These are phyloP conservation scores for Pleurotus tuber-regium DNA, from an alignment of 768 basidiomycete species.

Conservation along the genomic window DNA sequence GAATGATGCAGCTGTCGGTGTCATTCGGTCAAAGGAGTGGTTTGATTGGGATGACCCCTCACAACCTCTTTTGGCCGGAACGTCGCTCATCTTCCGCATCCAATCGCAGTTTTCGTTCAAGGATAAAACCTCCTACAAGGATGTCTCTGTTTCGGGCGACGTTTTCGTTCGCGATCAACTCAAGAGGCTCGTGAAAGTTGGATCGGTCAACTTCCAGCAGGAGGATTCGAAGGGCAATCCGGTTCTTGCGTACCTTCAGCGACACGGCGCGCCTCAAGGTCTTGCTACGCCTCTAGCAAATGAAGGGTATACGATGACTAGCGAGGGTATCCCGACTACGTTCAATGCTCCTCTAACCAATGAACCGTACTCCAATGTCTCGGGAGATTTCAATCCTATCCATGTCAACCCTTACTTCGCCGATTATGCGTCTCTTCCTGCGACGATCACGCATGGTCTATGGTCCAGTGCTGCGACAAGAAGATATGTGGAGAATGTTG, in stretches of 20 bases:
- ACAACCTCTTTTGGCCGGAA: conserved; percentile 74
- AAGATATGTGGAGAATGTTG: conserved; percentile 88
- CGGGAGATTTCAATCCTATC: conserved; percentile 98
- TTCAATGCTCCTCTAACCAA: conserved; percentile 90
- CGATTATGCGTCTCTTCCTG: conserved; percentile 87
- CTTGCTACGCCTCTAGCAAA: conserved; percentile 73
- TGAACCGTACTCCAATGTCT: conserved; percentile 92
- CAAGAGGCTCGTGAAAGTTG: conserved; percentile 87
- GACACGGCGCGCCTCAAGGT: conserved; percentile 82
- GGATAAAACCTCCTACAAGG: conserved; percentile 81
- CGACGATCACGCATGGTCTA: conserved; percentile 97
- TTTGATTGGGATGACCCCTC: conserved; percentile 91
- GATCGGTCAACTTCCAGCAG: conserved; percentile 80
- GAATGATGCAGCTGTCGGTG: conserved; percentile 80
- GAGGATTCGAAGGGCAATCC: conserved; percentile 93
- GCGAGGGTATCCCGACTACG: conserved; percentile 50
- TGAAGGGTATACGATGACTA: conserved; percentile 84
- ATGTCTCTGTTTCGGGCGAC: conserved; percentile 79
- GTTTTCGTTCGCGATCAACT: conserved; percentile 87
- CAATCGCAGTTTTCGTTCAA: conserved; percentile 88
- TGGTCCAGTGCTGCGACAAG: conserved; percentile 96
- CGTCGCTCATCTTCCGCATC: conserved; percentile 85
- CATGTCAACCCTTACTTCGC: conserved; percentile 99
- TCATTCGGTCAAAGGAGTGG: conserved; percentile 96
- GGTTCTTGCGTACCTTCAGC: conserved; percentile 88